Evolutionary conservation across 768 basidiomycete genomes (phyloP).

Genomic region (Russula foetens): DNA sequence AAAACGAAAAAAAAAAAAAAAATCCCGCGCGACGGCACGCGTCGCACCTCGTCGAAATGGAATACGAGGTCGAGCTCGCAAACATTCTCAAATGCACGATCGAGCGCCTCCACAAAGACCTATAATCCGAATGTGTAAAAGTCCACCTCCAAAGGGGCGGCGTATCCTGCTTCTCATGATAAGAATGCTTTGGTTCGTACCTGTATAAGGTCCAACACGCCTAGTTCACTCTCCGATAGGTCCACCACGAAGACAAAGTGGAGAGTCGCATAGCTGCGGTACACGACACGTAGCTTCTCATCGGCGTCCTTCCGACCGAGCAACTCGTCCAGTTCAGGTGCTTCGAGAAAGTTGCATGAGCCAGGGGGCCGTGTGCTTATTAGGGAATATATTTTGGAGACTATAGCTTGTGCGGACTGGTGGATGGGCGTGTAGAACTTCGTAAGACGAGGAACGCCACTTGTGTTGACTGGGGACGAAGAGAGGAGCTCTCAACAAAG

Average conservation of each 20-base stretch:
- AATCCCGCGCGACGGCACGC: background rate
- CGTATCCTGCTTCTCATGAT: background rate
- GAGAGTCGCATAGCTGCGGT: conserved; percentile 91
- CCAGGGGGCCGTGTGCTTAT: conserved; percentile 73
- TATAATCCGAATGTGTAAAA: conserved; percentile 25
- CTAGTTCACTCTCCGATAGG: conserved; percentile 92
- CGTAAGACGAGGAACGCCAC: conserved; percentile 74
- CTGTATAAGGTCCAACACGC: conserved; percentile 94
- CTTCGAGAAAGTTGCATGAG: conserved; percentile 95
- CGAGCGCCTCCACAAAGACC: conserved; percentile 97
- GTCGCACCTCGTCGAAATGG: conserved; percentile 89
- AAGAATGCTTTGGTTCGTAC: conserved; percentile 37
- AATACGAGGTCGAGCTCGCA: conserved; percentile 98
- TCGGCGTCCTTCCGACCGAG: conserved; percentile 45
- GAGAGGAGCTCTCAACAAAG: conserved; percentile 1
- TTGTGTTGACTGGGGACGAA: conserved; percentile 71
- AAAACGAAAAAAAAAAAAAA: too few relatives aligned
- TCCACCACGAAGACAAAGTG: conserved; percentile 98
- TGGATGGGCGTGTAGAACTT: conserved; percentile 86
- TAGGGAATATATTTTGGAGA: conserved; percentile 86
- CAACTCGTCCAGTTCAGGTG: conserved; percentile 73
- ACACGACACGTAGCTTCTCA: conserved; percentile 78
- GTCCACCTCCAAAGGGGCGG: background rate
- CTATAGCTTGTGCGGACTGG: conserved; percentile 55
- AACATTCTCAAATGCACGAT: conserved; percentile 95